Percentiles rank a stretch among this genome's conserved stretches.
Evolutionary conservation across 495 filamentous ascomycete genomes (phyloP).

Genomic region (Geoglossum glabrum): DNA sequence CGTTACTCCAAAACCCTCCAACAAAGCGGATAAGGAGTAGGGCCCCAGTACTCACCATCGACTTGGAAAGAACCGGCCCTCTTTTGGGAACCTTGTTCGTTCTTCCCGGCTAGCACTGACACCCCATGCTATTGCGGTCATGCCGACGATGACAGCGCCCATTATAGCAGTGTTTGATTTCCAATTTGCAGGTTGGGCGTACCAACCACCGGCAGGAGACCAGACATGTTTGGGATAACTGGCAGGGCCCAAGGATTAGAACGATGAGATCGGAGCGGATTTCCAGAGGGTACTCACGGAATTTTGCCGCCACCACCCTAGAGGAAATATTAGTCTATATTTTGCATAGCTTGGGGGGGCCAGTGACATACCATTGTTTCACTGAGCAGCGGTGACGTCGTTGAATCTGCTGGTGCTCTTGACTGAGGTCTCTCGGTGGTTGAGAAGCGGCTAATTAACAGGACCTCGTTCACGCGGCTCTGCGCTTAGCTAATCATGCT

Average conservation of each 20-base stretch:
- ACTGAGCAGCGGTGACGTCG: neutral
- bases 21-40: neutral
- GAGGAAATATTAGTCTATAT: conserved; percentile 19
- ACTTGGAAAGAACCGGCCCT: conserved; percentile 78
- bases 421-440: neutral
- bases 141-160: conserved; percentile 46
- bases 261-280: conserved; percentile 1
- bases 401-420: neutral
- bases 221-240: conserved; percentile 99
- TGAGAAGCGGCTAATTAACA: neutral
- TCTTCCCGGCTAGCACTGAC: conserved; percentile 67
- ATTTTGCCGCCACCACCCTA: conserved; percentile 68
- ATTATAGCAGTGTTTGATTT: conserved; percentile 80
- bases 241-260: conserved; percentile 6
- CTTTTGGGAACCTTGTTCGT: conserved; percentile 69
- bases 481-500: neutral
- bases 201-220: conserved; percentile 97
- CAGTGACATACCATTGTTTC: neutral
- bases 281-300: conserved; percentile 39
- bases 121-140: conserved; percentile 54
- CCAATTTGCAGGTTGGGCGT: conserved; percentile 86
- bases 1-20: conserved; percentile 1
- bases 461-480: neutral
- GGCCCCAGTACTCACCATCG: conserved; percentile 50
- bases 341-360: neutral